phyloP scores from a whole-genome alignment of 352 stramenopile genomes.

The Discostella stelligera region DNA sequence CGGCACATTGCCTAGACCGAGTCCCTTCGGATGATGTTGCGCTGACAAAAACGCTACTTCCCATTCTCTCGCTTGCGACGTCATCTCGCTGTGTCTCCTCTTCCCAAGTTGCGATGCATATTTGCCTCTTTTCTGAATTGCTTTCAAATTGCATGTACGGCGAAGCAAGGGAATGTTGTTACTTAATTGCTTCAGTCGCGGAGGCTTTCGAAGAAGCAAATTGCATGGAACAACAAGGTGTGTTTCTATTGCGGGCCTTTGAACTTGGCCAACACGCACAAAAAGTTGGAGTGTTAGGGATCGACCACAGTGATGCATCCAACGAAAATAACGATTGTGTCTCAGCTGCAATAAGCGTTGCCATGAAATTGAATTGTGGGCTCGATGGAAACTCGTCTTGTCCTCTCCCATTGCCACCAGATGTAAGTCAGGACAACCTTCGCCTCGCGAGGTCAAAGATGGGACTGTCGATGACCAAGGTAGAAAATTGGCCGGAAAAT shows the following conservation, averaged over 20 bases:
- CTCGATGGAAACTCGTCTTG: conserved; percentile 46
- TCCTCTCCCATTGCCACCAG: conserved; percentile 14
- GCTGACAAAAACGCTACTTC: conserved; percentile 26
- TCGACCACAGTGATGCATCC: conserved; percentile 27
- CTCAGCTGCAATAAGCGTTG: conserved; percentile 22
- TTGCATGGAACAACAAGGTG: conserved; percentile 31
- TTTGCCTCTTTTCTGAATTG: conserved; percentile 48
- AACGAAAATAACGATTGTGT: conserved; percentile 12
- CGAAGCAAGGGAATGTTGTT: conserved; percentile 35
- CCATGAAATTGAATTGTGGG: conserved; percentile 34
- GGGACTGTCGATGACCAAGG: conserved; percentile 23
- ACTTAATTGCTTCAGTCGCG: conserved; percentile 39
- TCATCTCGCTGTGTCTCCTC: background rate
- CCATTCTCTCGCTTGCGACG: conserved; percentile 24
- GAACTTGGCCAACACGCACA: conserved; percentile 4
- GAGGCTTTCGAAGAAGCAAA: conserved; percentile 39
- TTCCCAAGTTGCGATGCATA: background rate
- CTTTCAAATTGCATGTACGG: conserved; percentile 37
- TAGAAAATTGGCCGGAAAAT: conserved; percentile 42
- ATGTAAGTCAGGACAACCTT: background rate
- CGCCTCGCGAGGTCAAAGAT: conserved; percentile 27
- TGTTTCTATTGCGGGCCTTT: conserved; percentile 25
- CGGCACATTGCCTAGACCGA: background rate
- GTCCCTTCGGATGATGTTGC: conserved; percentile 18
- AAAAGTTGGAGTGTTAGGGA: conserved; percentile 14